Base-by-base conservation (phyloP, 2,329 filamentous ascomycete genomes). In the Trichoderma asperellum region DNA sequence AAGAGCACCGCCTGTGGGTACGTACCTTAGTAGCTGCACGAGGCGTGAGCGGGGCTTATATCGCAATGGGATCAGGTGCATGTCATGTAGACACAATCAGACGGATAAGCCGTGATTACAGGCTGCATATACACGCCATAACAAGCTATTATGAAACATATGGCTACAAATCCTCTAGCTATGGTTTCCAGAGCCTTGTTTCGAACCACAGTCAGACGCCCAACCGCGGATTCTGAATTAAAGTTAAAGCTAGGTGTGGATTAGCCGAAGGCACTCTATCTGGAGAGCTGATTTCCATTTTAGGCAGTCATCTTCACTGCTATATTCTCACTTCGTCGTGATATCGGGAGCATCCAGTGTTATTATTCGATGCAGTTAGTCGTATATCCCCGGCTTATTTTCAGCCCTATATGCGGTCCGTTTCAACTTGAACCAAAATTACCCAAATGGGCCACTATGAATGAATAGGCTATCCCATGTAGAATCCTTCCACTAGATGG, bases 1-100 rank as follows among this genome's bases (percentile, higher is more conserved):
- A 35, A 52, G 61, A 35, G 29, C 52, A 57, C 62, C 27, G 52
- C n/a, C 62, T 56, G 62, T 65, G 35, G 62, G 35, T 57, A 65
- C 62, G 53, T 57, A 57, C 47, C 27, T 55, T 67, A 21, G 24
- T 49, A 14, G 18, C 11, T 35, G 35, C n/a, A 29, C 57, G 35
- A 60, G 35, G 57, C 5, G 37, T 43, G 37, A 43, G 37, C 37
- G 37, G 37, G 37, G 37, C 37, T 43, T 43, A 1, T 43, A 43
- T 43, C 4, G 5, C 7, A 16, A 18, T 43, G 37, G 37, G 16
- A 43, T 43, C 37, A 43, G 37, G 37, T 32, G 32, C 32, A 32
- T 32, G 32, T 32, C 2, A 8, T 24, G 24, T 24, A 24, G 24
- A 24, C 24, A 8, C 32, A 32, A 2, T 8, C 32, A 32, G 32